Percentiles rank a stretch among this genome's conserved stretches.
phyloP scores from a whole-genome alignment of 1,284 basidiomycete species.

The Pulchroboletus neoregius region DNA sequence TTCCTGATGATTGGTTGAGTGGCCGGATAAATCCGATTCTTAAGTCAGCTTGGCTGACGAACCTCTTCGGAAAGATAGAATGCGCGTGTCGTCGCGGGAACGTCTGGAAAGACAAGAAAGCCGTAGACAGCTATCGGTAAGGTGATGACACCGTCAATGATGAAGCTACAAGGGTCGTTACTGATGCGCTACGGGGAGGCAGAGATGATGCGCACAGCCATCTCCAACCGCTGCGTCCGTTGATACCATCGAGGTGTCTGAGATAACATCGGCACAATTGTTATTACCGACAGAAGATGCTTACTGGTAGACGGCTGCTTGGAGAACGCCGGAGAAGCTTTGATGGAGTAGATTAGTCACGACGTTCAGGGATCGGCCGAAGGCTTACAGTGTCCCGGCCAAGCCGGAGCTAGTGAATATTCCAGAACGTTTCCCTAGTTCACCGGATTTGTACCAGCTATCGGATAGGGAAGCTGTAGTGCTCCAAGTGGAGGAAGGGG shows the following conservation, averaged over 20 bases:
- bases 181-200: not conserved
- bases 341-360: slow-evolving; percentile 4
- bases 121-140: slow-evolving; percentile 71
- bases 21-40: not conserved
- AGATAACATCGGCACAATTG: not conserved
- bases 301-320: slow-evolving; percentile 61
- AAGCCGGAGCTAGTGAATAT: slow-evolving; percentile 70
- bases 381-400: slow-evolving; percentile 54
- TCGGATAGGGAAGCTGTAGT: not conserved
- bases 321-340: slow-evolving; percentile 70
- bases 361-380: not conserved
- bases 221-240: slow-evolving; percentile 63
- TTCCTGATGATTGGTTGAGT: slow-evolving; percentile 39
- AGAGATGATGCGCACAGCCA: slow-evolving; percentile 52
- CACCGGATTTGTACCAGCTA: slow-evolving; percentile 67
- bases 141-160: slow-evolving; percentile 72
- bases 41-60: not conserved
- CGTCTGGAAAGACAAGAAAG: slow-evolving; percentile 68
- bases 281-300: not conserved
- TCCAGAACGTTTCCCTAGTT: slow-evolving; percentile 68
- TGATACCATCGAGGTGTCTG: slow-evolving; percentile 53
- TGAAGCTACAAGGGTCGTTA: slow-evolving; percentile 44
- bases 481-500: not conserved
- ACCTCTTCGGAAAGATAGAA: slow-evolving; percentile 64
- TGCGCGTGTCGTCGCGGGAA: slow-evolving; percentile 60